phyloP scores from a whole-genome alignment of 2,329 filamentous ascomycete species.

The Claviceps maximensis region DNA sequence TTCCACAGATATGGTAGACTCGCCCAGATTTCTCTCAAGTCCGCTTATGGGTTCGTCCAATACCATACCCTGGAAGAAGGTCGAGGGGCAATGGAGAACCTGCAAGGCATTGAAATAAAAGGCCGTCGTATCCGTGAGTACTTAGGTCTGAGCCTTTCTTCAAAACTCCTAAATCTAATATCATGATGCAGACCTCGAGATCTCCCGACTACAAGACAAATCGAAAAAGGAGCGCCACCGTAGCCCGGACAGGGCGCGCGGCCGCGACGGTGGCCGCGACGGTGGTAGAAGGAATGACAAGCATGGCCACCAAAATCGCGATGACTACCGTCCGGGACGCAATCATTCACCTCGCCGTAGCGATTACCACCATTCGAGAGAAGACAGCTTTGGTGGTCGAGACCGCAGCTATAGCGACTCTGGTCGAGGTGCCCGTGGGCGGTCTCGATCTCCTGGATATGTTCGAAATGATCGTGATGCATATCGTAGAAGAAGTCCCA shows the following conservation, averaged over 20 bases:
- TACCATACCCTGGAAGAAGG: conserved; percentile 71
- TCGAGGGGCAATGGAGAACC: conserved; percentile 55
- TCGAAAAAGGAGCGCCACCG: conserved; percentile 44
- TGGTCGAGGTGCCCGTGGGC: conserved; percentile 35
- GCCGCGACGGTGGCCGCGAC: conserved; percentile 32
- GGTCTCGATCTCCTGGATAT: conserved; percentile 54
- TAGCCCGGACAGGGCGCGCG: conserved; percentile 47
- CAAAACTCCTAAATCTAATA: not conserved
- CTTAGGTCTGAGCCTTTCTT: too few relatives aligned
- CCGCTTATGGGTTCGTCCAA: conserved; percentile 93
- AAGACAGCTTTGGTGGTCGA: conserved; percentile 42
- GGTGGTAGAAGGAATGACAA: conserved; percentile 29
- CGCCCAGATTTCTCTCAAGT: conserved; percentile 91
- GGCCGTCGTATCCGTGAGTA: conserved; percentile 87
- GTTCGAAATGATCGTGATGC: conserved; percentile 31
- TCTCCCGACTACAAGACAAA: conserved; percentile 78
- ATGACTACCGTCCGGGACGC: conserved; percentile 52
- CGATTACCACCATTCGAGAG: conserved; percentile 44
- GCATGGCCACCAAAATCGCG: conserved; percentile 37
- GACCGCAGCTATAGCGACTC: conserved; percentile 30
- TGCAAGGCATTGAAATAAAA: conserved; percentile 70
- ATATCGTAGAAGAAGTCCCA: conserved; percentile 58
- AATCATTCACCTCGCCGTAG: conserved; percentile 45
- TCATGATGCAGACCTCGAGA: conserved; percentile 56
- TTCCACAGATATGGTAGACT: conserved; percentile 78